Evolutionary conservation across 495 filamentous ascomycete genomes (phyloP), one percentile per base, ranked within the genome.

Genomic region (Bathelium albidoporum): DNA sequence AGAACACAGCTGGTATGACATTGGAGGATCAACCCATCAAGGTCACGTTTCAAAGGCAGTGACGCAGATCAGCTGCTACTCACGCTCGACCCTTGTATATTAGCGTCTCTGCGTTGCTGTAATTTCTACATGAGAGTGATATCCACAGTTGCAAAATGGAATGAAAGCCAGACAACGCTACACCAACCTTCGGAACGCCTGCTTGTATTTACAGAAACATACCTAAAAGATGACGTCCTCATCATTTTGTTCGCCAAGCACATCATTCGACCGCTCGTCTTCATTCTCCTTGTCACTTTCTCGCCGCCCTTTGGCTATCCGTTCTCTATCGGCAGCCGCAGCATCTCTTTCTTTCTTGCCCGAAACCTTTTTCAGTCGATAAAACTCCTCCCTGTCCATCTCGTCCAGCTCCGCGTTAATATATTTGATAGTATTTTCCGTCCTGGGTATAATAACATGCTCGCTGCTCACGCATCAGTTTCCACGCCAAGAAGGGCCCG

Each of bases 371-470:
- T 97, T 99, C 69, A 99, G 78, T 59, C 94, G 85, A 75, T 95
- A 98, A 76, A 99, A 99, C 70, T 99, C 94, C 74, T 99, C 94
- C 78, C 94, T 82, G 79, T 99, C 94, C 44, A 99, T 80, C 78
- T 99, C 94, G 73, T 99, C 94, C 18, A 99, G 86, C 73, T 99
- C 94, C 11, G 91, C 95, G 78, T 96, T 99, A 82, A 99, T 99
- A 72, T 98, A 96, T 78, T 91, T 97, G 80, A 99, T 99, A 59
- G 94, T 99, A 68, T 97, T 99, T 73, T 97, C 93, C 22, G 94
- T 99, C 55, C 94, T 82, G 31, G 94, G 94, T 67, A 99, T 97
- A 69, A 99, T 97, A 62, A 99, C 95, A 76, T 98, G 91, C 76
- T 95, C 92, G 74, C 81, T 85, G 62, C 12, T 11, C 44, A 26